These are phyloP conservation scores for Cryptosporidium viatorum DNA, from an alignment of 169 alveolate genomes.

Conservation along the genomic window DNA sequence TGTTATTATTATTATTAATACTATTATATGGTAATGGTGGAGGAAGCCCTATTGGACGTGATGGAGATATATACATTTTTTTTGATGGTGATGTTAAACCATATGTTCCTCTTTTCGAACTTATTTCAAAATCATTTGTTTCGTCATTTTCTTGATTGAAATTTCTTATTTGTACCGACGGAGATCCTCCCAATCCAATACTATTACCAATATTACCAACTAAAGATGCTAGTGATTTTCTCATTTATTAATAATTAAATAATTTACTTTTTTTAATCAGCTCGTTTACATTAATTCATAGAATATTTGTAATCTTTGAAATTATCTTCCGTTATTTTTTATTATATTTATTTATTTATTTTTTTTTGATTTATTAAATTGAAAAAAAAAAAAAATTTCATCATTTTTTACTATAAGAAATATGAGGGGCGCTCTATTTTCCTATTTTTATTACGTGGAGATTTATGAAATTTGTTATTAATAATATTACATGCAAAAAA, in stretches of 20 bases:
- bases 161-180: background rate
- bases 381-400: too few species aligned
- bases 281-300: background rate
- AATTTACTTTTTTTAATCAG: too few species aligned
- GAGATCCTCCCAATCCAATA: constrained; percentile 62
- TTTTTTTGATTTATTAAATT: too few species aligned
- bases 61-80: constrained; percentile 18
- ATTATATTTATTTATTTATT: too few species aligned
- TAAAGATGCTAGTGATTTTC: constrained; percentile 42
- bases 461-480: background rate
- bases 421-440: background rate
- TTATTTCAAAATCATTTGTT: background rate
- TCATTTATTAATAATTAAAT: constrained; percentile 21
- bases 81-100: background rate
- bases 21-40: constrained; percentile 66
- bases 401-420: background rate
- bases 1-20: too few species aligned
- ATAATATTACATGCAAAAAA: background rate
- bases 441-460: background rate
- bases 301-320: background rate
- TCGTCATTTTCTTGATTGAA: background rate
- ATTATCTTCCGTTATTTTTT: background rate
- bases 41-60: constrained; percentile 72
- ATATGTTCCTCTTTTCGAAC: background rate
- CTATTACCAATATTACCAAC: constrained; percentile 61